phyloP scores from a whole-genome alignment of 169 alveolate species.

The Plasmodium falciparum region DNA sequence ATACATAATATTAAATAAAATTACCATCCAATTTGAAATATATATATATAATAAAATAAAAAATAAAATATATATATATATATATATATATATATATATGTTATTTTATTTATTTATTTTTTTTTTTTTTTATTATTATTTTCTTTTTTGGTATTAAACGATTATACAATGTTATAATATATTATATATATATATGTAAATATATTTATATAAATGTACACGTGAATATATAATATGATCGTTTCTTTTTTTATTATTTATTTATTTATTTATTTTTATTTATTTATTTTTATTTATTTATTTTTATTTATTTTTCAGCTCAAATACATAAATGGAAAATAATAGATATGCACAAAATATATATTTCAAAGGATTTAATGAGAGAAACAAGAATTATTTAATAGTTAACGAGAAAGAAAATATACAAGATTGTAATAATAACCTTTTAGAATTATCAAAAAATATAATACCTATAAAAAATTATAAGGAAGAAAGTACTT shows the following conservation, averaged over 20 bases:
- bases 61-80: too few relatives aligned
- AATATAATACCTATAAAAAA: constrained; percentile 30
- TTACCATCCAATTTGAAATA: too few relatives aligned
- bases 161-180: too few relatives aligned
- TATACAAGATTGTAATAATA: constrained; percentile 6
- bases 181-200: too few relatives aligned
- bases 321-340: constrained; percentile 31
- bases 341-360: constrained; percentile 37
- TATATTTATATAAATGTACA: too few relatives aligned
- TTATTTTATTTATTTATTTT: too few relatives aligned
- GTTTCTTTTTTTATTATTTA: background rate
- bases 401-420: constrained; percentile 11
- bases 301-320: background rate
- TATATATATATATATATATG: too few relatives aligned
- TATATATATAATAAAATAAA: too few relatives aligned
- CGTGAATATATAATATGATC: background rate
- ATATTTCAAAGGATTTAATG: constrained; percentile 58
- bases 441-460: background rate
- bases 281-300: background rate
- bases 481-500: constrained; percentile 7
- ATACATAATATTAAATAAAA: too few relatives aligned
- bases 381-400: constrained; percentile 42
- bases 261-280: background rate
- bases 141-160: too few relatives aligned
- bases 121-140: too few relatives aligned